Evolutionary conservation across 257 asterid species (phyloP), one percentile per base, ranked within the genome.

Genomic region (Petunia secreta): DNA sequence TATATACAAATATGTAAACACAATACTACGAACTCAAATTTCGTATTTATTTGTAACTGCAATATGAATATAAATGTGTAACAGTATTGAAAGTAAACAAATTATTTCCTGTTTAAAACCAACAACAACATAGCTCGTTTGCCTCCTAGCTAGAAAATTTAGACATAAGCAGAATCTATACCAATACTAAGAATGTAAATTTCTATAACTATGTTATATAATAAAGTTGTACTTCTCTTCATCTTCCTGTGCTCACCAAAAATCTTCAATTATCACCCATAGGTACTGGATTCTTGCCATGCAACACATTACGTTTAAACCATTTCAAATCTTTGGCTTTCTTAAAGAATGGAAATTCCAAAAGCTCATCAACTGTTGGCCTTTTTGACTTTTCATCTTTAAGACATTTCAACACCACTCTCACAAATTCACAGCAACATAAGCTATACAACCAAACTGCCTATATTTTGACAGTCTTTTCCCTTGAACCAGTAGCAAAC

Each of bases 401-500:
- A 11, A 78, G 48, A 63, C 75, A 78, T 2, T 78, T 62, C 37
- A 55, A 39, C 38, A 78, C 81, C 50, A 78, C n/a, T 2, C 46
- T 5, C 75, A 5, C 81, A 48, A 78, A 78, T 8, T 78, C 81
- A 11, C 44, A 25, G 25, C 25, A 25, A 25, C 25, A 25, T 25
- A 25, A 25, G 25, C 25, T 25, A 25, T 25, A 25, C 25, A 25
- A 25, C 25, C 25, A 25, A 25, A 94, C 53, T 66, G 81, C 75
- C 97, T 97, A 92, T 80, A 94, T 86, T 83, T 92, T 91, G 7
- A 94, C 92, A 4, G 93, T 90, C 84, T 91, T 25, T 25, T 25
- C 25, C 25, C 25, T 25, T 25, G 25, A 25, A 25, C 25, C 25
- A 25, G 25, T 25, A 25, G 25, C 25, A 25, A 25, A 25, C 25